Evolutionary conservation across 371 early-diverging fungal genomes (phyloP), one percentile per base, ranked within the genome.

Genomic region (Circinella minor): DNA sequence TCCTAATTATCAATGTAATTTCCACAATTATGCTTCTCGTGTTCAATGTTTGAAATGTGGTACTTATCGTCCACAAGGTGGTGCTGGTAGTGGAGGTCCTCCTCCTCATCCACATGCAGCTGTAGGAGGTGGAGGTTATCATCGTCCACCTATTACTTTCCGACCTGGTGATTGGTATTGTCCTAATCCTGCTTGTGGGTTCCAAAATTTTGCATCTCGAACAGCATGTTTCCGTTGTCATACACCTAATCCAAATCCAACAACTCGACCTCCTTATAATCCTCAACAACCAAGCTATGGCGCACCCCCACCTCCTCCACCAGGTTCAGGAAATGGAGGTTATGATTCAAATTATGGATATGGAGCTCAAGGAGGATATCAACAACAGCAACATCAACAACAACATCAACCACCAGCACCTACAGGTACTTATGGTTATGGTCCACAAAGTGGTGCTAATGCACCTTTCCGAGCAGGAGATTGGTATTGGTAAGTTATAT

Each of bases 201-300:
- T 90, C 77, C 91, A 91, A 66, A 94, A 94, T 74, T 94, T 92
- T 78, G 92, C 92, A 2, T 88, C 89, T 6, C 85, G 91, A 55
- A 81, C 81, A 8, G 75, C 77, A 36, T 91, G 91, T 64, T 78
- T 86, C 72, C 77, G 82, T 14, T 91, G 91, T 66, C 83, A 83
- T 55, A 82, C 89, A 4, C 79, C 85, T 13, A 84, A 87, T 49
- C 89, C 81, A 5, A 75, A 71, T 47, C 71, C 73, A 49, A 51
- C 67, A 13, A 71, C 54, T 27, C 63, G 63, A 34, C 71, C 65
- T n/a, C 65, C 64, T 34, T 55, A 63, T 36, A 57, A 48, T 17
- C 69, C 46, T 9, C 10, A 18, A 6, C 59, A 69, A 8, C 63
- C 43, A n/a, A 47, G 34, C 34, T 69, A 63, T 59, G 72, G 73